Evolutionary conservation across 148 eudicot genomes (phyloP).

Genomic region (Diospyros kaki): DNA sequence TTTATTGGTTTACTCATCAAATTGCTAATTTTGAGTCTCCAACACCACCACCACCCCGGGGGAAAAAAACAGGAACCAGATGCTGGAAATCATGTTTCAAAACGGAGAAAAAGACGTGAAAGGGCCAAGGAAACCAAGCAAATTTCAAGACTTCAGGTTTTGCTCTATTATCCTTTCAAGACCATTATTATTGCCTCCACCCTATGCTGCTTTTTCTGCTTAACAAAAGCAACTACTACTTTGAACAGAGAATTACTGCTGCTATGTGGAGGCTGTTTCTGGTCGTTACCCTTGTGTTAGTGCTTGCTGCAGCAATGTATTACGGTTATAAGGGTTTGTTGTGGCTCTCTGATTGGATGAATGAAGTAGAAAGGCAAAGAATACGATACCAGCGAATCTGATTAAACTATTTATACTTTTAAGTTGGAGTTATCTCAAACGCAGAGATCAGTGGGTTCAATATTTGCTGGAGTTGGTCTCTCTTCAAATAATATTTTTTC

Average conservation of each 20-base stretch:
- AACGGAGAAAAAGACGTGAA: slow-evolving; percentile 61
- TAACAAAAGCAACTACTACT: slow-evolving; percentile 1
- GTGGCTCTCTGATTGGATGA: slow-evolving; percentile 82
- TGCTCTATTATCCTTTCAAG: background rate
- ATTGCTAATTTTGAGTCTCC: too few species aligned
- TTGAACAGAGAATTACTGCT: slow-evolving; percentile 50
- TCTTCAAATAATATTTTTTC: background rate
- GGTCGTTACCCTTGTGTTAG: slow-evolving; percentile 32
- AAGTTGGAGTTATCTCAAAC: background rate
- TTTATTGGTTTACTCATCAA: too few species aligned
- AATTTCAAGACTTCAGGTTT: slow-evolving; percentile 61
- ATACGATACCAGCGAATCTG: slow-evolving; percentile 39
- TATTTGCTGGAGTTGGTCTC: background rate
- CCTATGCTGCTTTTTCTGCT: slow-evolving; percentile 5
- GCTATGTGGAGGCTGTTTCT: slow-evolving; percentile 34
- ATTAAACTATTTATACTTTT: background rate
- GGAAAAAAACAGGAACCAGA: slow-evolving; percentile 46
- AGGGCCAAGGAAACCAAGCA: slow-evolving; percentile 44
- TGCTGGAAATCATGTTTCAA: slow-evolving; percentile 33
- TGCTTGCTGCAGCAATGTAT: slow-evolving; percentile 39
- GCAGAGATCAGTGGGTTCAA: background rate
- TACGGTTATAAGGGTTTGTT: slow-evolving; percentile 76
- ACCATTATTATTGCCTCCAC: background rate
- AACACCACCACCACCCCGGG: background rate
- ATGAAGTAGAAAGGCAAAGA: slow-evolving; percentile 53